These are phyloP conservation scores for Dalbergia cochinchinensis DNA, from an alignment of 306 rosid genomes.

Conservation along the genomic window DNA sequence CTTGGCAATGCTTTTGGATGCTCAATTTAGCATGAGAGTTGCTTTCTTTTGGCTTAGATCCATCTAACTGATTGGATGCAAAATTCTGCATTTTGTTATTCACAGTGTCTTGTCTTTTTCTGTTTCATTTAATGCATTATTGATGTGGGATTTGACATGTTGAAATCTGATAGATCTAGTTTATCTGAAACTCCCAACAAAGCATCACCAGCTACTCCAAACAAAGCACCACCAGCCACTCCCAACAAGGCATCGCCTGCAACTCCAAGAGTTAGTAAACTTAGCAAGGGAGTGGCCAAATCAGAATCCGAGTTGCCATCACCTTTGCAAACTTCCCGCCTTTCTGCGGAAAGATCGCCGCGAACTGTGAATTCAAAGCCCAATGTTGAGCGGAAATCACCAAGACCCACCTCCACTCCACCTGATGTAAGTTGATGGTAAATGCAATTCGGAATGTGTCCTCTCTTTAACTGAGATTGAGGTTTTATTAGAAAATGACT, in stretches of 20 bases:
- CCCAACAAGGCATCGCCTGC: conserved; percentile 77
- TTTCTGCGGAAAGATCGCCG: conserved; percentile 85
- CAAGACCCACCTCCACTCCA: conserved; percentile 67
- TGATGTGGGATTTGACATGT: conserved; percentile 39
- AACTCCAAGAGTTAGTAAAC: conserved; percentile 82
- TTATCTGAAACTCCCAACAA: conserved; percentile 68
- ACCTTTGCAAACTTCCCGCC: conserved; percentile 74
- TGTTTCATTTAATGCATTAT: conserved; percentile 40
- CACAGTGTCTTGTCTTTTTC: conserved; percentile 21
- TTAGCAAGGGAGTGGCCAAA: conserved; percentile 70
- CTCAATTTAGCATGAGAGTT: conserved; percentile 38
- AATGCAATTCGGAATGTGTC: conserved; percentile 2
- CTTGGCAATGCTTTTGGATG: conserved; percentile 4
- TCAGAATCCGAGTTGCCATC: conserved; percentile 81
- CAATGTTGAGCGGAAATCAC: conserved; percentile 67
- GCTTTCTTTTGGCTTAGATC: conserved; percentile 57
- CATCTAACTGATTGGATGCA: conserved; percentile 29
- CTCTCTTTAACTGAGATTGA: neutral
- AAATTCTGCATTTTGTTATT: conserved; percentile 41
- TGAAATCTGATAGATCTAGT: conserved; percentile 71
- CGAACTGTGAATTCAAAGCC: conserved; percentile 72
- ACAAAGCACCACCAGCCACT: conserved; percentile 49
- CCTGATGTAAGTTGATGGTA: conserved; percentile 73
- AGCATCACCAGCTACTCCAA: conserved; percentile 43
- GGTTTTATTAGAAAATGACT: conserved; percentile 7